These are phyloP conservation scores for Hypsizygus marmoreus DNA, from an alignment of 768 basidiomycete species.

Conservation along the genomic window DNA sequence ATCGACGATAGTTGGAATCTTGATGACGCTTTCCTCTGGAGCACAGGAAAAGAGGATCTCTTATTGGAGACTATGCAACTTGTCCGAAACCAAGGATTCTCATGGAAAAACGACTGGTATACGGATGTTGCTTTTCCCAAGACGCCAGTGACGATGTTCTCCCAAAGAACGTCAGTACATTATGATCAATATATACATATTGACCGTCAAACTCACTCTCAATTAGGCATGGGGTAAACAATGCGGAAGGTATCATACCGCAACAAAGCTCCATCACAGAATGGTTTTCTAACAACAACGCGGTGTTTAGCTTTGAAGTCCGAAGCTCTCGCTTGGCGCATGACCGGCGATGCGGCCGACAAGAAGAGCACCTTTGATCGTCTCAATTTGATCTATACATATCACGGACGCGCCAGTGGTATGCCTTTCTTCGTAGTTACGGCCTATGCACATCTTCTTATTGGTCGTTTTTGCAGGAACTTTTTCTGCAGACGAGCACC, in stretches of 20 bases:
- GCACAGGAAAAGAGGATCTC: constrained; percentile 33
- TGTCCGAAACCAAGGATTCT: constrained; percentile 38
- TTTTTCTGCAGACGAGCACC: constrained; percentile 43
- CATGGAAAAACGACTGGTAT: constrained; percentile 45
- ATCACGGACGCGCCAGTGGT: constrained; percentile 41
- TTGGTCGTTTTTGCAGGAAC: constrained; percentile 26
- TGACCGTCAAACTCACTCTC: no score
- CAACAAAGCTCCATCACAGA: no score
- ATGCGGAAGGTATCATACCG: constrained; percentile 33
- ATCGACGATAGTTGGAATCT: not conserved
- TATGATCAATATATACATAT: no score
- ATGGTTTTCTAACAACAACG: not conserved
- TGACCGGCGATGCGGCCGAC: constrained; percentile 40
- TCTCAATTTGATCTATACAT: constrained; percentile 38
- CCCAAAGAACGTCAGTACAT: constrained; percentile 37
- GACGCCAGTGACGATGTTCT: constrained; percentile 27
- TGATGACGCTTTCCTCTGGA: not conserved
- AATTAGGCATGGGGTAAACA: constrained; percentile 43
- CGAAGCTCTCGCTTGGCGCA: constrained; percentile 43
- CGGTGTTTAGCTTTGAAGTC: constrained; percentile 36
- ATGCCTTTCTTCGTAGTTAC: not conserved
- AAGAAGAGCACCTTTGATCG: constrained; percentile 40
- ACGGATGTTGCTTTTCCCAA: constrained; percentile 37
- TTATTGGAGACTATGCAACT: constrained; percentile 44
- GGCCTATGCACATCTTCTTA: not conserved